These are phyloP conservation scores for Xerocomellus intermedius DNA, from an alignment of 768 basidiomycete species.

Conservation along the genomic window DNA sequence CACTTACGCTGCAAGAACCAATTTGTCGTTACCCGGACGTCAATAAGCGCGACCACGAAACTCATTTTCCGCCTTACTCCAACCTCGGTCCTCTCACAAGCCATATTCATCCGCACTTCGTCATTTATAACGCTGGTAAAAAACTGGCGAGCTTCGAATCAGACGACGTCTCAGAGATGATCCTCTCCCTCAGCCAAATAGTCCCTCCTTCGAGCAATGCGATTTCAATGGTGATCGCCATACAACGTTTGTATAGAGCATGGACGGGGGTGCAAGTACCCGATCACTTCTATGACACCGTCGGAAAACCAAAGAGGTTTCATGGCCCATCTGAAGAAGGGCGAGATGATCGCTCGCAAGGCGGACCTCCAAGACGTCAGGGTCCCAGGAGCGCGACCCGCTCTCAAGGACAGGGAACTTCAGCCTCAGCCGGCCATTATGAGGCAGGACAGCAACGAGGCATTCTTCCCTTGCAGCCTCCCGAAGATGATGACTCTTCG, in stretches of 20 bases:
- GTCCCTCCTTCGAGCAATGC: background rate
- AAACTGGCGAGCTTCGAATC: too few relatives aligned
- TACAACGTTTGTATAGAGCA: background rate
- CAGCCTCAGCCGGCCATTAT: background rate
- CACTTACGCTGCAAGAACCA: background rate
- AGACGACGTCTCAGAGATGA: background rate
- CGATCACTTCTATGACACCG: background rate
- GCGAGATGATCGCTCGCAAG: background rate
- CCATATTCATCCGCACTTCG: background rate
- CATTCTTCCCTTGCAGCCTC: background rate
- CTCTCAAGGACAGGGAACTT: background rate
- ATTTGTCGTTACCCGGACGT: background rate
- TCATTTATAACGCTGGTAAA: background rate
- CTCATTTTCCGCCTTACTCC: background rate
- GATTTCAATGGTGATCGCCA: background rate
- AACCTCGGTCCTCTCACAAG: background rate
- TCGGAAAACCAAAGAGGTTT: background rate
- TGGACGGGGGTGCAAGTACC: background rate
- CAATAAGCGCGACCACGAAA: background rate
- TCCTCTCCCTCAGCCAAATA: background rate
- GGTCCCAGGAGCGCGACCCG: background rate
- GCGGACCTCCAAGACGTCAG: background rate
- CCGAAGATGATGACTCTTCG: background rate
- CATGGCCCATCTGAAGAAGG: background rate
- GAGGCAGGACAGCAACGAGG: background rate